phyloP scores from a whole-genome alignment of 768 basidiomycete genomes.

The Russula emetica region DNA sequence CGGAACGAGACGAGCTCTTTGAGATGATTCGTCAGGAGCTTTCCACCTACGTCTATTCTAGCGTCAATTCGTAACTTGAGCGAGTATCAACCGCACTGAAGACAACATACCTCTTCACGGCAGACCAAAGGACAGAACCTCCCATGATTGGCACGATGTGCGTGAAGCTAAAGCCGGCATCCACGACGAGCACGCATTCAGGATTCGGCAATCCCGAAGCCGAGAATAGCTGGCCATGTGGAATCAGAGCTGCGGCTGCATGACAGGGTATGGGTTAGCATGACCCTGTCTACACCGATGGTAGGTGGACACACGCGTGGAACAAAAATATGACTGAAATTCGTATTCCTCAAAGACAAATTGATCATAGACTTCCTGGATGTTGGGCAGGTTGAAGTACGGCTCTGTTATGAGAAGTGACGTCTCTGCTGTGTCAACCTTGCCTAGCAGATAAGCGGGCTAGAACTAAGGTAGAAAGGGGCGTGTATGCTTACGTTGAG shows the following conservation, averaged over 20 bases:
- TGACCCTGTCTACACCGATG: constrained; percentile 26
- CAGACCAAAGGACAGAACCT: constrained; percentile 69
- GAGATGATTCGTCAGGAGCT: constrained; percentile 90
- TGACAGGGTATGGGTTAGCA: constrained; percentile 10
- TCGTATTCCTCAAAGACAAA: constrained; percentile 97
- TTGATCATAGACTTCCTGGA: constrained; percentile 91
- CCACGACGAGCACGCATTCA: constrained; percentile 78
- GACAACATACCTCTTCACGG: constrained; percentile 50
- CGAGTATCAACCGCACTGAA: neutral
- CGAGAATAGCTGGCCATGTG: constrained; percentile 67
- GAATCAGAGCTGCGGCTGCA: constrained; percentile 74
- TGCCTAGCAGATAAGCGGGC: constrained; percentile 32
- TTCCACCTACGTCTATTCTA: constrained; percentile 93
- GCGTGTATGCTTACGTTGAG: constrained; percentile 49
- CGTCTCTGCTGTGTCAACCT: constrained; percentile 66
- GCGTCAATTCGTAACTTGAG: constrained; percentile 9
- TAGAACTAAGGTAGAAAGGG: constrained; percentile 24
- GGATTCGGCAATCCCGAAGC: constrained; percentile 48
- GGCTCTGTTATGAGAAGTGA: constrained; percentile 89
- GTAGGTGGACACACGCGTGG: constrained; percentile 59
- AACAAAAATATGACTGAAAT: constrained; percentile 75
- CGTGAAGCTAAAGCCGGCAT: constrained; percentile 92
- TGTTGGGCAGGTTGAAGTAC: constrained; percentile 87
- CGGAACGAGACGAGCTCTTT: constrained; percentile 92
- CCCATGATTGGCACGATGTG: constrained; percentile 83